These are phyloP conservation scores for Calycina herbarum DNA, from an alignment of 2,329 filamentous ascomycete species.

Conservation along the genomic window DNA sequence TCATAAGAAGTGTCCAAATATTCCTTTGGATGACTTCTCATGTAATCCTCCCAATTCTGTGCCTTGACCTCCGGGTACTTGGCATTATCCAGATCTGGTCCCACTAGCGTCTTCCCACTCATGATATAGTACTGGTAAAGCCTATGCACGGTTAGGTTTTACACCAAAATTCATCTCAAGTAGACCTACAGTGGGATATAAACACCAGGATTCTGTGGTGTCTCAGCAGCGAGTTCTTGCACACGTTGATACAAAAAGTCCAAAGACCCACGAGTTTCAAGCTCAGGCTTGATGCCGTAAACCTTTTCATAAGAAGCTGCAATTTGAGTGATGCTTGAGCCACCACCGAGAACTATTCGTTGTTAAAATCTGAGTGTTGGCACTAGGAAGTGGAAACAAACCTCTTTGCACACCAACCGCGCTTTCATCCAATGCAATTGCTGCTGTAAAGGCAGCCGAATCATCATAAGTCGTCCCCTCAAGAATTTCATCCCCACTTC, in stretches of 20 bases:
- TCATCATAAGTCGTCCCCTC: background rate
- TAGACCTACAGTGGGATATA: background rate
- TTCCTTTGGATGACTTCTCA: background rate
- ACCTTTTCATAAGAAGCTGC: background rate
- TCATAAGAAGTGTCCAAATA: background rate
- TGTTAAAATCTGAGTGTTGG: background rate
- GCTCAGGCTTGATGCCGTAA: background rate
- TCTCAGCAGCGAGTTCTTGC: background rate
- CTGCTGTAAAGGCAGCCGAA: background rate
- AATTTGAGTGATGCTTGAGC: background rate
- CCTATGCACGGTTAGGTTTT: background rate
- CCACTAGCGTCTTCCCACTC: background rate
- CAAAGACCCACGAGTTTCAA: background rate
- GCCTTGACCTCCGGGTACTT: background rate
- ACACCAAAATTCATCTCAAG: background rate
- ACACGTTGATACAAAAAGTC: background rate
- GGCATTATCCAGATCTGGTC: background rate
- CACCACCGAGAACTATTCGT: background rate
- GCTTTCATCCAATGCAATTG: background rate
- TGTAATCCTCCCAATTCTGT: background rate
- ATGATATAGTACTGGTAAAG: background rate
- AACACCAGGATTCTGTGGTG: background rate
- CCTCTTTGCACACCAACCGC: slow-evolving; percentile 1
- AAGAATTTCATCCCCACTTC: background rate
- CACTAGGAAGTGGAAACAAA: background rate